Evolutionary conservation across 2,329 filamentous ascomycete genomes (phyloP), one percentile per base, ranked within the genome.

Genomic region (Epichloe baconii): DNA sequence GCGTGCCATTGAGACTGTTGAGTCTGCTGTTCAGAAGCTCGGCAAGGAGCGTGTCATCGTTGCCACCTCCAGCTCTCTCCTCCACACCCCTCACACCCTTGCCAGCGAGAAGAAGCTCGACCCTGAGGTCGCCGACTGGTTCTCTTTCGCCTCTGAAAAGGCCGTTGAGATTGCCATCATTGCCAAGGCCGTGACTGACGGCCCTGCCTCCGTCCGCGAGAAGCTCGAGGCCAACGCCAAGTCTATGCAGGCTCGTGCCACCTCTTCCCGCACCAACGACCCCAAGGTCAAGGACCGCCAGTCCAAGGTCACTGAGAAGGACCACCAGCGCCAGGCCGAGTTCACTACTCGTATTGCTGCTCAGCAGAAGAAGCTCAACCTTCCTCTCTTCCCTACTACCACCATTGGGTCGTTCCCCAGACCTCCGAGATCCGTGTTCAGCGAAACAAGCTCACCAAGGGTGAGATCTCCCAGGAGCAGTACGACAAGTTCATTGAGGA

Each of bases 361-460:
- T 71, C 93, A 98, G 78, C 85, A 91, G 78, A 83, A 85, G 74
- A 84, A 88, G 74, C 86, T 98, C 67, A 90, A 86, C 68, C 86
- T 98, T 55, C 93, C 93, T 61, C 78, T 91, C 59, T 98, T 98
- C 87, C 93, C 93, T 58, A 98, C 93, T 68, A 98, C 93, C 70
- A 98, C 93, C 69, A 98, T 98, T 61, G 93, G 93, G 62, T 97
- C 91, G 52, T 98, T 98, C 87, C 93, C 93, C 93, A 98, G 80
- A 98, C 93, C 71, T 90, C 91, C 80, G 88, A 97, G 73, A 98
- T 98, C 75, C 89, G 93, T 75, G 76, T 94, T 64, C 83, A 90
- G 75, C 87, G 93, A 67, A 95, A 93, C 82, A 95, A 93, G 80
- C 88, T 96, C 78, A 95, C 90, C 79, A 98, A 98, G 85, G 86